Conservation (phyloP, 495 filamentous ascomycete genomes). For the Xylaria curta region DNA sequence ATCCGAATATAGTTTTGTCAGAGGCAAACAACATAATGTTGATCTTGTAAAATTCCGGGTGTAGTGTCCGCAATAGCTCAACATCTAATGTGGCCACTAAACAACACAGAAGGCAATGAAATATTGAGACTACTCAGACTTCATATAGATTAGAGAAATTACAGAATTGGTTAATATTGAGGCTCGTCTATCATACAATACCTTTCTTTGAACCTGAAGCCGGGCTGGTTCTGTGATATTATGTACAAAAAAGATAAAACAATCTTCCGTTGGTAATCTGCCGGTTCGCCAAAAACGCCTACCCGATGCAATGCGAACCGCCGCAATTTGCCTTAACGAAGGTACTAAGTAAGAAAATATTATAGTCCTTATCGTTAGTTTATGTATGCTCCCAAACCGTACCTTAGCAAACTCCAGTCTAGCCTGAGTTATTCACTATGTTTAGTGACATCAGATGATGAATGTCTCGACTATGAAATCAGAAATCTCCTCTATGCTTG, state of each 20-base stretch:
- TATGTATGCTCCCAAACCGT: constrained; percentile 5
- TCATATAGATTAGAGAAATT: background rate
- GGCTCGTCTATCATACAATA: constrained; percentile 5
- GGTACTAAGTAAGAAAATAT: constrained; percentile 14
- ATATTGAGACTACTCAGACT: background rate
- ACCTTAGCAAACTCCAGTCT: constrained; percentile 14
- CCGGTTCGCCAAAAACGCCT: constrained; percentile 27
- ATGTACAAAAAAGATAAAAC: constrained; percentile 22
- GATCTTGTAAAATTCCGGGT: background rate
- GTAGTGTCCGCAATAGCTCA: background rate
- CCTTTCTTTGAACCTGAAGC: background rate
- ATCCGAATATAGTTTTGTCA: background rate
- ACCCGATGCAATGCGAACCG: constrained; percentile 17
- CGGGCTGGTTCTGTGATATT: background rate
- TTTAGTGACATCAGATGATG: constrained; percentile 39
- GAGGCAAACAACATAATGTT: background rate
- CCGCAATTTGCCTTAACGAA: constrained; percentile 30
- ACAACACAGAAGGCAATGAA: background rate
- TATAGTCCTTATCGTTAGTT: background rate
- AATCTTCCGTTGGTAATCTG: constrained; percentile 15
- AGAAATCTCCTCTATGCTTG: constrained; percentile 51
- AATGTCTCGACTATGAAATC: constrained; percentile 53
- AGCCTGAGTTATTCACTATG: background rate
- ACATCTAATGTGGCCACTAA: background rate
- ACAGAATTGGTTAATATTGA: background rate